A percentile compares a stretch with the other conserved stretches of the same genome.
Evolutionary conservation across 345 rosid species (phyloP).

Genomic region (Schrenkiella parvula): DNA sequence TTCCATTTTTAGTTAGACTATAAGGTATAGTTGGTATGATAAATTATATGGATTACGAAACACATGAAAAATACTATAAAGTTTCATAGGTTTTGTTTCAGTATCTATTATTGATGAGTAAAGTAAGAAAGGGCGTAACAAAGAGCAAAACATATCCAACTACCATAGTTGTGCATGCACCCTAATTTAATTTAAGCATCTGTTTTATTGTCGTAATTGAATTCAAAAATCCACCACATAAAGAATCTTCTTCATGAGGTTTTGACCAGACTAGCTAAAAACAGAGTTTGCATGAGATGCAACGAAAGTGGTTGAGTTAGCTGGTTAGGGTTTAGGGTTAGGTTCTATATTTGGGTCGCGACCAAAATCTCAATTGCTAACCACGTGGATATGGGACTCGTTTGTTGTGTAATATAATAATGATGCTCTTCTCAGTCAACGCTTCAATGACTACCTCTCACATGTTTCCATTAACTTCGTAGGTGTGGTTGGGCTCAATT

Average conservation of each 20-base stretch:
- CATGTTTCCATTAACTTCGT: background rate
- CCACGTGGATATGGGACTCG: background rate
- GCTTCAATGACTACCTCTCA: background rate
- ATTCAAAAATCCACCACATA: background rate
- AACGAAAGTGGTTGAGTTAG: slow-evolving; percentile 10
- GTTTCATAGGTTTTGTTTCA: background rate
- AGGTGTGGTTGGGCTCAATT: background rate
- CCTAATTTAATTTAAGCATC: background rate
- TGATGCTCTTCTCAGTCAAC: background rate
- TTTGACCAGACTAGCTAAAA: background rate
- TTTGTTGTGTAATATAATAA: background rate
- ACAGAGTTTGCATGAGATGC: slow-evolving; percentile 6
- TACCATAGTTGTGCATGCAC: slow-evolving; percentile 11
- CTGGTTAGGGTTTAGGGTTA: background rate
- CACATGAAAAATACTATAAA: background rate
- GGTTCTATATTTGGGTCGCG: background rate
- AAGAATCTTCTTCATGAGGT: background rate
- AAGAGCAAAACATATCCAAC: slow-evolving; percentile 6
- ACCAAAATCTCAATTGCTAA: slow-evolving; percentile 22
- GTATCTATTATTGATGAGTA: background rate
- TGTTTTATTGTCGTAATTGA: background rate
- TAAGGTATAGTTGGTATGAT: background rate
- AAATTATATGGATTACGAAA: background rate
- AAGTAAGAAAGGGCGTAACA: background rate
- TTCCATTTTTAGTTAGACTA: background rate